Percentiles rank a stretch among this genome's conserved stretches.
These are phyloP conservation scores for Lippia alba DNA, from an alignment of 305 asterid species.

Conservation along the genomic window DNA sequence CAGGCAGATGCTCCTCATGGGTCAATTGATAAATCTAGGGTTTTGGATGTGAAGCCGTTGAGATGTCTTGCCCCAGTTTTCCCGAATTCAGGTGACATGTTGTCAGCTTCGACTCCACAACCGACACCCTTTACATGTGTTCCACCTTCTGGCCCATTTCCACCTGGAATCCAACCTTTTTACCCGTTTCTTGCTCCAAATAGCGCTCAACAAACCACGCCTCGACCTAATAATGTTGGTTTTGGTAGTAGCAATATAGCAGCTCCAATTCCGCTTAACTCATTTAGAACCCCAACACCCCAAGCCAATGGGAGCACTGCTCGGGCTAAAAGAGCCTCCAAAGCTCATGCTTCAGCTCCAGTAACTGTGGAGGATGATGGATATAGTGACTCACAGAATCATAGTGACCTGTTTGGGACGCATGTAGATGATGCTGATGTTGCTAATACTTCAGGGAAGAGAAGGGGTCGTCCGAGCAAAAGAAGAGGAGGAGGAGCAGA, in stretches of 20 bases:
- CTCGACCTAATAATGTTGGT: constrained; percentile 44
- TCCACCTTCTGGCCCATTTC: constrained; percentile 82
- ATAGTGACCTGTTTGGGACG: constrained; percentile 47
- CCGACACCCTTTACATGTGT: constrained; percentile 75
- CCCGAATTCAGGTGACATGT: constrained; percentile 59
- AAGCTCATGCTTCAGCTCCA: constrained; percentile 33
- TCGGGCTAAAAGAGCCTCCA: constrained; percentile 42
- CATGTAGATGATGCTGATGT: constrained; percentile 45
- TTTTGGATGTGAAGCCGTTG: constrained; percentile 73
- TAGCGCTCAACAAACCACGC: constrained; percentile 43
- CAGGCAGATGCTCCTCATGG: constrained; percentile 49
- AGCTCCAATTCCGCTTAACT: constrained; percentile 71
- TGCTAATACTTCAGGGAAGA: constrained; percentile 51
- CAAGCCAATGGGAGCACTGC: constrained; percentile 53
- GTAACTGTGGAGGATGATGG: constrained; percentile 40
- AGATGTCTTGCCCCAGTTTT: constrained; percentile 81
- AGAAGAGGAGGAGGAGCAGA: constrained; percentile 39
- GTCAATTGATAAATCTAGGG: constrained; percentile 69
- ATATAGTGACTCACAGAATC: constrained; percentile 52
- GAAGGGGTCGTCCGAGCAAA: constrained; percentile 55
- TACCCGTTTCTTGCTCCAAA: constrained; percentile 61
- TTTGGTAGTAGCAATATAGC: constrained; percentile 51
- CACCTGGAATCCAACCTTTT: constrained; percentile 78
- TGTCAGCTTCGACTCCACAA: constrained; percentile 53
- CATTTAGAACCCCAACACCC: constrained; percentile 67